Evolutionary conservation across 306 rosid species (phyloP).

Genomic region (Pachyrhizus erosus): DNA sequence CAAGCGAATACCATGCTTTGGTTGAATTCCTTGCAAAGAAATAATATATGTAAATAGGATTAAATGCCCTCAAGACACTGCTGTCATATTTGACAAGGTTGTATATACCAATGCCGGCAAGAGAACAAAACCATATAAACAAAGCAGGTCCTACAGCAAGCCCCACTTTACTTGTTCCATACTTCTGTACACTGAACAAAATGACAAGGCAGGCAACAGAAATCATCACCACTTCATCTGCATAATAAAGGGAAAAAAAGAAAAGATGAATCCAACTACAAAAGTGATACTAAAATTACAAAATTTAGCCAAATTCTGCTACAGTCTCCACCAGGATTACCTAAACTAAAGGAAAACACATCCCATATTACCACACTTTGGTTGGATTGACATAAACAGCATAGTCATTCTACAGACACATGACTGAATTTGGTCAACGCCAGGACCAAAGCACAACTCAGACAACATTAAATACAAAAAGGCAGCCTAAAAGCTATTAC

Average conservation of each 20-base stretch:
- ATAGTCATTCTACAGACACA: conserved; percentile 1
- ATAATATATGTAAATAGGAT: conserved; percentile 87
- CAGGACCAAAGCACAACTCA: conserved; percentile 27
- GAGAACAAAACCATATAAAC: conserved; percentile 89
- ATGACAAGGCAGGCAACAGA: conserved; percentile 85
- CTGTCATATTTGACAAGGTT: conserved; percentile 82
- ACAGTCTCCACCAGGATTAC: conserved; percentile 22
- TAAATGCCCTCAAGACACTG: conserved; percentile 86
- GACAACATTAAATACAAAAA: conserved; percentile 13
- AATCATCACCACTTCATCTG: conserved; percentile 91
- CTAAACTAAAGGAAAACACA: conserved; percentile 12
- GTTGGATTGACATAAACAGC: conserved; percentile 18
- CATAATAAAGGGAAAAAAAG: conserved; percentile 47
- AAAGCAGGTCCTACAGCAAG: conserved; percentile 95
- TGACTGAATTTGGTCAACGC: conserved; percentile 4
- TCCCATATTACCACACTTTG: conserved; percentile 2
- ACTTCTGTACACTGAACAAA: conserved; percentile 95
- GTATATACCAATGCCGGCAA: conserved; percentile 83
- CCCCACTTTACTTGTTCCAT: conserved; percentile 98
- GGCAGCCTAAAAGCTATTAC: not conserved
- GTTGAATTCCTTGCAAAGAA: conserved; percentile 89
- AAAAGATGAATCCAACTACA: conserved; percentile 32
- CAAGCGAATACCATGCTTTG: conserved; percentile 95
- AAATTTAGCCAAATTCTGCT: conserved; percentile 25
- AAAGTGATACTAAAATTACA: not conserved